A percentile compares a stretch with the other conserved stretches of the same genome.
phyloP scores from a whole-genome alignment of 2,329 filamentous ascomycete species.

The Claviceps capensis region DNA sequence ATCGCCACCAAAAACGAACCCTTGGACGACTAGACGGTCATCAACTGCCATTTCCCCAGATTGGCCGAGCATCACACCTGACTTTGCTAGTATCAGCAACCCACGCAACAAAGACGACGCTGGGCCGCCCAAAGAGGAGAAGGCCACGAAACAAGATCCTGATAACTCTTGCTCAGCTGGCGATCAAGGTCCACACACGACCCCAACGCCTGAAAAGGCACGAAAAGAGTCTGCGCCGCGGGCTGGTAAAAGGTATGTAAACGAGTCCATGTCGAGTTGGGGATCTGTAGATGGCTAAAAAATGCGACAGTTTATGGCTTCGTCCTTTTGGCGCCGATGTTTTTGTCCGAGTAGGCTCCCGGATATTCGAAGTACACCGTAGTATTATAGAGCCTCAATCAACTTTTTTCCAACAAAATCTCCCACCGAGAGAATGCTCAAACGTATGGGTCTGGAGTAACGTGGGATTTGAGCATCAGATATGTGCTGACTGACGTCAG shows the following conservation, averaged over 20 bases:
- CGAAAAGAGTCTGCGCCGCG: slow-evolving; percentile 15
- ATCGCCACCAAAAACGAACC: slow-evolving; percentile 20
- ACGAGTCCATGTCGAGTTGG: background rate
- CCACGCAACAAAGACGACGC: background rate
- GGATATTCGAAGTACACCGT: slow-evolving; percentile 20
- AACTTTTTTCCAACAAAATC: slow-evolving; percentile 19
- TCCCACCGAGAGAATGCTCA: slow-evolving; percentile 17
- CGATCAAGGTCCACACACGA: background rate
- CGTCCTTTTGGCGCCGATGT: slow-evolving; percentile 21
- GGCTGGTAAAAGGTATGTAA: slow-evolving; percentile 14
- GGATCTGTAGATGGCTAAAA: background rate
- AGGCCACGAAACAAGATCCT: background rate
- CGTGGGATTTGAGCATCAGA: background rate
- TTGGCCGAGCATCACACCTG: slow-evolving; percentile 1
- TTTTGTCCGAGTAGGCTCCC: slow-evolving; percentile 12
- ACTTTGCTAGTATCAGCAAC: background rate
- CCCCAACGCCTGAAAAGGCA: slow-evolving; percentile 9
- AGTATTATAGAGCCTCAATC: slow-evolving; percentile 20
- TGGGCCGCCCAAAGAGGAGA: background rate
- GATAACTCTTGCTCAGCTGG: background rate
- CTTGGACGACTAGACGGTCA: slow-evolving; percentile 12
- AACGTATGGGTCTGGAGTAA: background rate
- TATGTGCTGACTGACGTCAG: slow-evolving; percentile 9
- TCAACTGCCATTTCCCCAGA: background rate
- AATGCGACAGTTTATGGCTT: slow-evolving; percentile 16